A percentile compares a stretch with the other conserved stretches of the same genome.
These are phyloP conservation scores for Calonectria pseudoturangicola DNA, from an alignment of 2,329 filamentous ascomycete genomes.

Conservation along the genomic window DNA sequence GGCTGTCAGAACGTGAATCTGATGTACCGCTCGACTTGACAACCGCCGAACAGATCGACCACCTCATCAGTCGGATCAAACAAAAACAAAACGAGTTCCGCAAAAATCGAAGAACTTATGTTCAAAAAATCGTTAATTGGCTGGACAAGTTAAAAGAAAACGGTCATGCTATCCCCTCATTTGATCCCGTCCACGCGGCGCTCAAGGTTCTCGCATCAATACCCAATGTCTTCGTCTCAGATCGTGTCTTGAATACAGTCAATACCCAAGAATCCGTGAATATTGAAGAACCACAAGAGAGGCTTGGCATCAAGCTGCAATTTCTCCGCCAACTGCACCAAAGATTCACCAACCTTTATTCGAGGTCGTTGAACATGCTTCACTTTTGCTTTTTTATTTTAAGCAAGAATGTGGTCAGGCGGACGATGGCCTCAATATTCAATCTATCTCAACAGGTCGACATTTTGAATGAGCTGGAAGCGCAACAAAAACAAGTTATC, in stretches of 20 bases:
- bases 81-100: slow-evolving; percentile 9
- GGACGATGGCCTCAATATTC: neutral
- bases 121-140: neutral
- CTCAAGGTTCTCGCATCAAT: slow-evolving; percentile 14
- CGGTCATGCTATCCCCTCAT: neutral
- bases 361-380: neutral
- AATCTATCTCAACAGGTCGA: neutral
- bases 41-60: neutral
- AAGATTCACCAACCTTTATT: neutral
- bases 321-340: neutral
- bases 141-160: neutral
- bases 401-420: neutral
- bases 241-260: neutral
- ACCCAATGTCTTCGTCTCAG: neutral
- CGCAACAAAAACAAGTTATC: slow-evolving; percentile 13
- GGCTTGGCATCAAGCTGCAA: neutral
- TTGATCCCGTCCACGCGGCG: neutral
- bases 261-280: too few relatives aligned
- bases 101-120: neutral
- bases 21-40: neutral
- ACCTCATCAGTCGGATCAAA: slow-evolving; percentile 1
- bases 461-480: slow-evolving; percentile 9
- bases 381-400: neutral
- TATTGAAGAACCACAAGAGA: neutral
- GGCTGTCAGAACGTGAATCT: neutral